Conservation (phyloP, 495 filamentous ascomycete genomes). For the Neurospora tetrasperma region DNA sequence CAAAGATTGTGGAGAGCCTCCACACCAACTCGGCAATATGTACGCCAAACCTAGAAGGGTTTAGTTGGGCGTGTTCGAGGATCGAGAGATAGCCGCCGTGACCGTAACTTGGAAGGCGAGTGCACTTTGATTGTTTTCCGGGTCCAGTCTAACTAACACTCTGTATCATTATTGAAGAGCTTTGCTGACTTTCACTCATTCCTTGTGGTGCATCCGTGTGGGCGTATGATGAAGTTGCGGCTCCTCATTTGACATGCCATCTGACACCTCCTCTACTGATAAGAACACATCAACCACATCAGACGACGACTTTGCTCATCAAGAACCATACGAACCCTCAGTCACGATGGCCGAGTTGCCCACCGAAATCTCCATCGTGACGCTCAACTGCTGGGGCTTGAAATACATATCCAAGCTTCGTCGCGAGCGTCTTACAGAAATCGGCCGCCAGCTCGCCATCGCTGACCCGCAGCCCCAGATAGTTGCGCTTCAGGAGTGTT, state of each 20-base stretch:
- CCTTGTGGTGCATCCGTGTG: not conserved
- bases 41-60: not conserved
- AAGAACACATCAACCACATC: not conserved
- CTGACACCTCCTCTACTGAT: not conserved
- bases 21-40: not conserved
- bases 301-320: not conserved
- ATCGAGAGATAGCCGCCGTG: not conserved
- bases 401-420: slow-evolving; percentile 78
- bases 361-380: slow-evolving; percentile 60
- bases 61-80: not conserved
- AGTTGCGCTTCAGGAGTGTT: slow-evolving; percentile 92
- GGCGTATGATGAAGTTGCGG: not conserved
- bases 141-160: not conserved
- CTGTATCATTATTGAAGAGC: not conserved
- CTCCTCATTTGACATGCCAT: not conserved
- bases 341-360: slow-evolving; percentile 28
- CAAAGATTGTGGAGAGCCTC: not conserved
- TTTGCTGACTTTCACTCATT: not conserved
- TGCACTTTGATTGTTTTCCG: not conserved
- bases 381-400: slow-evolving; percentile 93
- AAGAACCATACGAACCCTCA: not conserved
- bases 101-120: not conserved
- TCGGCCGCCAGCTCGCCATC: slow-evolving; percentile 63
- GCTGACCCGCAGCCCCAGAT: slow-evolving; percentile 66
- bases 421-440: slow-evolving; percentile 69